Conservation (phyloP, 2,329 filamentous ascomycete species). For the Aspergillus sp. region DNA sequence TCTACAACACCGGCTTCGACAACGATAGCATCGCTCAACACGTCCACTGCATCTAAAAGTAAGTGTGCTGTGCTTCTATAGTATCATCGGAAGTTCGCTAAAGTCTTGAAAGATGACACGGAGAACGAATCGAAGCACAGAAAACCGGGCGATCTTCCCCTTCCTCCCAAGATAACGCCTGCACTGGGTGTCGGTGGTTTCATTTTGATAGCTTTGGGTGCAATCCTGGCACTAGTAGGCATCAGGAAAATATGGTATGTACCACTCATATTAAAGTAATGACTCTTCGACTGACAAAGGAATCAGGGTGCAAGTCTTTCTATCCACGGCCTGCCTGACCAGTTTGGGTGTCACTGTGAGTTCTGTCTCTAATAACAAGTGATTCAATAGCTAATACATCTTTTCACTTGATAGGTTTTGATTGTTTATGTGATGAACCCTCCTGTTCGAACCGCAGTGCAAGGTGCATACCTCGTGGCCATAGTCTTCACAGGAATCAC, state of each 20-base stretch:
- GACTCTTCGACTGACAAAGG: constrained; percentile 9
- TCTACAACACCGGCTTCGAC: constrained; percentile 13
- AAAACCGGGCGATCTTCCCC: constrained; percentile 52
- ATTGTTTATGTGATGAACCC: constrained; percentile 85
- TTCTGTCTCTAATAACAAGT: not conserved
- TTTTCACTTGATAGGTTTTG: constrained; percentile 48
- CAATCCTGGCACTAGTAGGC: constrained; percentile 68
- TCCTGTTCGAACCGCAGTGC: constrained; percentile 68
- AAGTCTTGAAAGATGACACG: not conserved
- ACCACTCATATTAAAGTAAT: not conserved
- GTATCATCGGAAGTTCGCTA: not conserved
- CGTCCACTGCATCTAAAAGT: constrained; percentile 11
- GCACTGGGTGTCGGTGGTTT: constrained; percentile 74
- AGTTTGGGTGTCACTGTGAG: constrained; percentile 65
- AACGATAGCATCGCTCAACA: constrained; percentile 20
- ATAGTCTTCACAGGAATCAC: constrained; percentile 66
- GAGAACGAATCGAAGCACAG: constrained; percentile 13
- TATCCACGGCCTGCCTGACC: constrained; percentile 71
- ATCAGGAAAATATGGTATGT: constrained; percentile 68
- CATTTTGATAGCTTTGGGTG: constrained; percentile 69
- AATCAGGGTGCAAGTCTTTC: constrained; percentile 64
- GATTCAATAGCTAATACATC: not conserved
- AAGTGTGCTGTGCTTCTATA: not conserved
- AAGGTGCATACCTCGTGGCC: constrained; percentile 83
- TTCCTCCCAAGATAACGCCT: constrained; percentile 71